Percentiles rank a stretch among this genome's conserved stretches.
These are phyloP conservation scores for Penstemon eatonii DNA, from an alignment of 257 asterid species.

Conservation along the genomic window DNA sequence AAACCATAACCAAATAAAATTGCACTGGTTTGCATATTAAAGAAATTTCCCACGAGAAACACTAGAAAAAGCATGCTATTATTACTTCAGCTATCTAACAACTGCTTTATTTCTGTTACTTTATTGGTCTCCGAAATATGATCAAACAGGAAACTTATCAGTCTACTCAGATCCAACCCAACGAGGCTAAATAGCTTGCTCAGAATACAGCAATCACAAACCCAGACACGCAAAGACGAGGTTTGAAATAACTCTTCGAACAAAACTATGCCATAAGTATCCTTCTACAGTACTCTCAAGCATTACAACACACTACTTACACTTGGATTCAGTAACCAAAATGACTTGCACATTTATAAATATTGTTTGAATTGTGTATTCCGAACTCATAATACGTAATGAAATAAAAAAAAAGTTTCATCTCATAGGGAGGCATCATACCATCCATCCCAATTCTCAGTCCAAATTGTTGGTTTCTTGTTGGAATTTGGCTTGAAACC, in stretches of 20 bases:
- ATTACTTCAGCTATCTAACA: too few relatives aligned
- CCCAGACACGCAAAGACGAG: neutral
- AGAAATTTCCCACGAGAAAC: neutral
- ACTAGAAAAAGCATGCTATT: neutral
- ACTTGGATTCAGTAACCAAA: slow-evolving; percentile 9
- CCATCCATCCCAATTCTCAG: slow-evolving; percentile 99
- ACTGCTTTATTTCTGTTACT: neutral
- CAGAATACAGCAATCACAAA: neutral
- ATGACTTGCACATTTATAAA: neutral
- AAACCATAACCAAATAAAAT: neutral
- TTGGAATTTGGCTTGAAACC: slow-evolving; percentile 80
- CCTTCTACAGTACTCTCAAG: neutral
- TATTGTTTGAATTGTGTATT: neutral
- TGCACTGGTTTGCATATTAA: neutral
- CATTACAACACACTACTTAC: neutral
- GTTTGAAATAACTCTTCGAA: slow-evolving; percentile 3
- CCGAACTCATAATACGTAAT: neutral
- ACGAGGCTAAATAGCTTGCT: neutral
- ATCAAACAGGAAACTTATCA: neutral
- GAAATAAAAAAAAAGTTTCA: slow-evolving; percentile 10
- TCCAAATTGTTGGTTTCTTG: slow-evolving; percentile 78
- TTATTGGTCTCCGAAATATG: neutral
- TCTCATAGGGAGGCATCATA: slow-evolving; percentile 34
- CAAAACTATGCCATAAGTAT: neutral
- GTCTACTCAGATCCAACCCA: slow-evolving; percentile 5